Base-by-base conservation (phyloP, 805 yeast genomes). In the Teunomyces cretensis region DNA sequence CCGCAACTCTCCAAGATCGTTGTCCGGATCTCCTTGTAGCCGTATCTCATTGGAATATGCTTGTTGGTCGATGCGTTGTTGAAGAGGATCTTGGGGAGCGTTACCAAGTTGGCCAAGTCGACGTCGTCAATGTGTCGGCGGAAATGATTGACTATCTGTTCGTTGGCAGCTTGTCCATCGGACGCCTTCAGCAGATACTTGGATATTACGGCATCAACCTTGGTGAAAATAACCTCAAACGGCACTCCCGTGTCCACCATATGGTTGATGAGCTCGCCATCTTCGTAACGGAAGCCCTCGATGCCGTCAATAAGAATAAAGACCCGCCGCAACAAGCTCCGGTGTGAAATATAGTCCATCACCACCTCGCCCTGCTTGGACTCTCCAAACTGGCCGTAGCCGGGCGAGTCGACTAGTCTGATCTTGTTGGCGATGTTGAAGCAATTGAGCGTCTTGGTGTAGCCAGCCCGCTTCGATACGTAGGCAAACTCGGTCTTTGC, bases 351-450 rank as follows among this genome's bases (percentile, higher is more conserved):
- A 56, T 88, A 90, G 30, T 81, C 79, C 55, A 81, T 57, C 1
- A 86, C 85, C 24, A 83, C 73, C 33, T 77, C 67, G 1, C 97
- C 97, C 59, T 91, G 96, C 52, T 71, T 65, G 7, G 56, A 58
- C 12, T 74, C 75, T 13, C 95, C 90, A 49, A 75, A 80, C 32
- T 66, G 75, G 2, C 98, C 98, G 61, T 91, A 91, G 0, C 98
- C 98, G 0, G 98, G 98, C 17, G 89, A 78, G 59, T 91, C 98
- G 2, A 89, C 79, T 3, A 91, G 55, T 48, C 88, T 70, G 36
- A 91, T 68, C 44, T 75, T 68, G 40, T 79, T 78, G 3, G 86
- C 86, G 9, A 86, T 64, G 46, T 81, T 85, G 65, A 76, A 90
- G 51, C 88, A 82, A 57, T 86, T 87, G 57, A 90, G 65, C 3